phyloP scores from a whole-genome alignment of 805 yeast species.

The Candida succiphila region DNA sequence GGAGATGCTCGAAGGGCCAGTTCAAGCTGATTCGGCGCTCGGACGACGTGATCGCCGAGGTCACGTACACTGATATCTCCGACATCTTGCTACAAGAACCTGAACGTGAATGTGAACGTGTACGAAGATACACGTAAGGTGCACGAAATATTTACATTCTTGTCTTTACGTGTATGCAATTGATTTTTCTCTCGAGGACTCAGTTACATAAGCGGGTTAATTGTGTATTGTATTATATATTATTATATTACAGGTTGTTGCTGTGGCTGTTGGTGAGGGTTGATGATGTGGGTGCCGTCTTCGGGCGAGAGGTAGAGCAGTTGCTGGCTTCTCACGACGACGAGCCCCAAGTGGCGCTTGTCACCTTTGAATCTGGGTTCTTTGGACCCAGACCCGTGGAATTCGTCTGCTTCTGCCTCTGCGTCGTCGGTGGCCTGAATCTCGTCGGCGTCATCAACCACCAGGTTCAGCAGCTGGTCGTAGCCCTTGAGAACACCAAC shows the following conservation, averaged over 20 bases:
- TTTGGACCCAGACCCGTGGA: no score
- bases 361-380: slow-evolving; percentile 35
- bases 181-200: no score
- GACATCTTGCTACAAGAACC: no score
- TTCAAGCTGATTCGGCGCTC: slow-evolving; percentile 55
- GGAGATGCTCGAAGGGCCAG: slow-evolving; percentile 49
- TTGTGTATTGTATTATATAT: no score
- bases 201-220: no score
- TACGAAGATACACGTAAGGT: no score
- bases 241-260: no score
- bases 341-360: slow-evolving; percentile 64
- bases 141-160: no score
- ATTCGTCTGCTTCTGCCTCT: no score
- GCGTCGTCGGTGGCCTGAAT: no score
- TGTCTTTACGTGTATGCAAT: no score
- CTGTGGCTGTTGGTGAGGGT: slow-evolving; percentile 46
- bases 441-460: slow-evolving; percentile 64
- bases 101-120: no score
- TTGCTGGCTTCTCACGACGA: slow-evolving; percentile 80
- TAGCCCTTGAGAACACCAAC: slow-evolving; percentile 75
- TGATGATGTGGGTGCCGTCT: slow-evolving; percentile 61
- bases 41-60: slow-evolving; percentile 59
- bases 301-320: slow-evolving; percentile 66
- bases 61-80: slow-evolving; percentile 39
- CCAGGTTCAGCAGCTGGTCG: slow-evolving; percentile 74